Conservation (phyloP, 345 rosid species). For the Hibiscus mutabilis region DNA sequence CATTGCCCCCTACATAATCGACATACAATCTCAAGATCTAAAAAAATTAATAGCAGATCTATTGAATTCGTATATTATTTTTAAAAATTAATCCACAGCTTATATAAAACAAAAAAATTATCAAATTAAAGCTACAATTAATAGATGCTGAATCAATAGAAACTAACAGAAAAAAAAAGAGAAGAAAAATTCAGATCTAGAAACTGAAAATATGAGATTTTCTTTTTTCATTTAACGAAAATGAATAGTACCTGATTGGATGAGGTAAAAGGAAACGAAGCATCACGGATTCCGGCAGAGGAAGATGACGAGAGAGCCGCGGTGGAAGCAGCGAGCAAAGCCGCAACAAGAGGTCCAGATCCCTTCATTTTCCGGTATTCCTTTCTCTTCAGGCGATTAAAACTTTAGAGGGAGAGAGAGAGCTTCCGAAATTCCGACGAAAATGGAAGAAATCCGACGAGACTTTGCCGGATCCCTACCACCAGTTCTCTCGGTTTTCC, state of each 20-base stretch:
- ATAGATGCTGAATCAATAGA: background rate
- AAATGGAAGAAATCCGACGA: slow-evolving; percentile 32
- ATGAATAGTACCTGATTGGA: slow-evolving; percentile 13
- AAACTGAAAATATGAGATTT: background rate
- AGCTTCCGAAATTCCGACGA: background rate
- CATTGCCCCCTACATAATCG: slow-evolving; percentile 26
- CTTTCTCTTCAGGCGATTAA: background rate
- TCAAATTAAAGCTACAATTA: background rate
- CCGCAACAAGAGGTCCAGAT: slow-evolving; percentile 35
- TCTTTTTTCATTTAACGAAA: background rate
- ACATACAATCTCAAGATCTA: background rate
- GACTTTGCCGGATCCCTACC: slow-evolving; percentile 34
- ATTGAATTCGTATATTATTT: too few relatives aligned
- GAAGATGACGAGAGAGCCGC: slow-evolving; percentile 47
- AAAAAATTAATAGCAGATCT: background rate
- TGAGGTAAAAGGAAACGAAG: background rate
- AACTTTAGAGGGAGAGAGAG: background rate
- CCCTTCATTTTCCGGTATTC: slow-evolving; percentile 27
- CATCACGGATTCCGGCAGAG: slow-evolving; percentile 7
- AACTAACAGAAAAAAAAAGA: background rate
- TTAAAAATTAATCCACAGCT: background rate
- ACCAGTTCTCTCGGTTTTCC: background rate
- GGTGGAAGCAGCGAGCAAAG: slow-evolving; percentile 4
- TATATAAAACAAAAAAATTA: background rate
- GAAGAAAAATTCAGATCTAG: slow-evolving; percentile 1